Evolutionary conservation across 208 protist genomes (phyloP), one percentile per base, ranked within the genome.

Genomic region (Trypanosoma melophagium): DNA sequence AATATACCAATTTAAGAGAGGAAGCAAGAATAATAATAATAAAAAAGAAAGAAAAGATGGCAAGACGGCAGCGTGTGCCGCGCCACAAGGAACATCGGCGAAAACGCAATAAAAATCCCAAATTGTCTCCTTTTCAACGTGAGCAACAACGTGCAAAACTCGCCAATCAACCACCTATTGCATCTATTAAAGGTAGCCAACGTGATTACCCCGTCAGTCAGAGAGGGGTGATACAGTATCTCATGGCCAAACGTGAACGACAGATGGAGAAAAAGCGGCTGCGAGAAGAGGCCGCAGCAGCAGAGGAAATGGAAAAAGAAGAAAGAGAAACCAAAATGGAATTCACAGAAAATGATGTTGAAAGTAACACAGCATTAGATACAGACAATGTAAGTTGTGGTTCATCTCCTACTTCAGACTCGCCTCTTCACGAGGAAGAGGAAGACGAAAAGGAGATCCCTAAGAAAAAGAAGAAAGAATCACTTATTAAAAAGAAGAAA

Each of bases 71-170:
- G 47, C 86, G 89, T 28, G 87, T 93, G 21, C 82, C 86, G 53
- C 79, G 81, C 16, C 83, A 80, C 66, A 95, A 95, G 77, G 86
- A 80, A 65, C 80, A 86, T 66, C 67, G 65, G 10, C 66, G 69
- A 28, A 83, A 87, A 58, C 74, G 83, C 19, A 95, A 95, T 75
- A 84, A 90, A 58, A 95, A 95, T 50, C 84, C 89, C 7, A 95
- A 95, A 69, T 74, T 95, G 1, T 95, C 89, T 0, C 89, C 89
- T 7, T 95, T 90, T 51, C 89, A 95, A 69, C 83, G 84, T 0
- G 86, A 95, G 63, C 78, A 85, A 61, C 86, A 85, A 77, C 82
- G 85, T 3, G 52, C 51, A 0, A 81, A 84, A 63, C 51, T 93
- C 41, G 87, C 86, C 7, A 95, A 95, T 62, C 89, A 95, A 60